Evolutionary conservation across 371 early-diverging fungal genomes (phyloP), one percentile per base, ranked within the genome.

Genomic region (Parasitella parasitica): DNA sequence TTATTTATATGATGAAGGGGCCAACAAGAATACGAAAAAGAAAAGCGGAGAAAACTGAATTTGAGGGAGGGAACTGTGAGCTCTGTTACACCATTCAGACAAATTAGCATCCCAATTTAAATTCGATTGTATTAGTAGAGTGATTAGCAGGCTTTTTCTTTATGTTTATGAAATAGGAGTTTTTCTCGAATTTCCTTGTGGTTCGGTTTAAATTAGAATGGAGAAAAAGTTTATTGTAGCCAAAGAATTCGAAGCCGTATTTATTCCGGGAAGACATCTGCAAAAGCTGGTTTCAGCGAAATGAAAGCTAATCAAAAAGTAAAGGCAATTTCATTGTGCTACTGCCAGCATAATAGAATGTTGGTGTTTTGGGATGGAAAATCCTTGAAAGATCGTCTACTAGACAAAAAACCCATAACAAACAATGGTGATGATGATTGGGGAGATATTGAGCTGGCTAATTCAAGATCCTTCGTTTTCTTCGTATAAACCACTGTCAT

Each of bases 41-140:
- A 56, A 39, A 54, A 43, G 46, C 30, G 34, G 55, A 57, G 34
- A 57, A 57, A 34, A 57, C n/a, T 41, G 30, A 18, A 57, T 48
- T 57, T 57, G 22, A 57, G 46, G 22, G 32, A 22, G 30, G 43
- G 32, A 34, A 43, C 32, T 43, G 39, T 41, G 30, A 57, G 30
- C n/a, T 41, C 30, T 30, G 41, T 46, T 46, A 46, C 46, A 46
- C 46, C 24, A 46, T 46, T 43, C 13, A 24, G 46, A 46, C 46
- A 46, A 46, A 46, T 46, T 46, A 46, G 46, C 46, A 13, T 46
- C 46, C 24, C 24, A 46, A 46, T 46, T 46, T 46, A 46, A 24
- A 46, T 46, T 46, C 20, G 11, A 46, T 13, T 46, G 24, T 22
- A 20, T n/a, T n/a, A n/a, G n/a, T n/a, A n/a, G 22, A 4, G 12